phyloP scores from a whole-genome alignment of 441 rosid genomes.

The Capsella rubella region DNA sequence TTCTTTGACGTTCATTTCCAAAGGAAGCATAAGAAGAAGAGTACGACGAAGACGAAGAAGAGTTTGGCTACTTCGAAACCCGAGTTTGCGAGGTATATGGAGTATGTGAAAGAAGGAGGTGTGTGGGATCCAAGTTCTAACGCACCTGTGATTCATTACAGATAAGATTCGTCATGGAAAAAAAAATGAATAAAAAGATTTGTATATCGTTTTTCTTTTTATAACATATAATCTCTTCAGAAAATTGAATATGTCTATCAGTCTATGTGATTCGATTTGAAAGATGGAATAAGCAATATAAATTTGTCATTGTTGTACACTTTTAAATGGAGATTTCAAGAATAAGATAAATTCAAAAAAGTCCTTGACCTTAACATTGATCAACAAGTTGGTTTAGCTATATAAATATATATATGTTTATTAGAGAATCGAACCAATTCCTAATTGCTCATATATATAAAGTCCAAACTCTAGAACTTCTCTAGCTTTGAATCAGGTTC shows the following conservation, averaged over 20 bases:
- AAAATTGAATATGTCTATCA: background rate
- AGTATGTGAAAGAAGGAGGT: constrained; percentile 78
- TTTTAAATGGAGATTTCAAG: constrained; percentile 4
- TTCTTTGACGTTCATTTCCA: constrained; percentile 53
- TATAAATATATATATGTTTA: background rate
- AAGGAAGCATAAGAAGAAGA: constrained; percentile 43
- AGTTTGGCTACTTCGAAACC: constrained; percentile 72
- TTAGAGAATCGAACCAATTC: constrained; percentile 21
- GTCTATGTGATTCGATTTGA: background rate
- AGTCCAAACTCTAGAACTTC: constrained; percentile 10
- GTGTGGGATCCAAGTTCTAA: constrained; percentile 59
- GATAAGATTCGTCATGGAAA: constrained; percentile 30
- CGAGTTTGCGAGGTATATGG: constrained; percentile 74
- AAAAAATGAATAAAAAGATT: constrained; percentile 13
- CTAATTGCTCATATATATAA: background rate
- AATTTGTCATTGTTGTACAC: constrained; percentile 14
- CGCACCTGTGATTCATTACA: constrained; percentile 55
- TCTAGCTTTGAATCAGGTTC: constrained; percentile 40
- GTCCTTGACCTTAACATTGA: background rate
- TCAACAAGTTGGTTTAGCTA: background rate
- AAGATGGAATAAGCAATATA: constrained; percentile 12
- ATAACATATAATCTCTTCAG: constrained; percentile 22
- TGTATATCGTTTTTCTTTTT: constrained; percentile 10
- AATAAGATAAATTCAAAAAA: constrained; percentile 21
- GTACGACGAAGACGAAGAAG: constrained; percentile 24